phyloP scores from a whole-genome alignment of 1,284 basidiomycete species.

The Schizophyllum amplum region DNA sequence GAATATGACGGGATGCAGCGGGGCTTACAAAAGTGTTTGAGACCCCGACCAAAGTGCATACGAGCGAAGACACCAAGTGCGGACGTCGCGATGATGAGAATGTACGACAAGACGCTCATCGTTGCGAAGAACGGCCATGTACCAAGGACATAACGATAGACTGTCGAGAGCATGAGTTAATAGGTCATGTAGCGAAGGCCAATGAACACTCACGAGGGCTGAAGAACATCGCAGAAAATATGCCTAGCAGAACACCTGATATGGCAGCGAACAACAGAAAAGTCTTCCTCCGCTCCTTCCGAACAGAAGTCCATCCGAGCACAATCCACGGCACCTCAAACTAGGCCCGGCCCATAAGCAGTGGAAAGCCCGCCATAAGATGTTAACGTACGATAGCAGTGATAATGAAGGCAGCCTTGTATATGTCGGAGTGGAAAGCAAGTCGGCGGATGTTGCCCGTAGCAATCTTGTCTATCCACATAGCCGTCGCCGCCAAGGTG shows the following conservation, averaged over 20 bases:
- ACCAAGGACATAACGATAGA: slow-evolving; percentile 40
- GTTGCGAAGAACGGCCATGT: slow-evolving; percentile 37
- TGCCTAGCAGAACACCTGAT: slow-evolving; percentile 30
- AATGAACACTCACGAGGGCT: slow-evolving; percentile 26
- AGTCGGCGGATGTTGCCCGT: slow-evolving; percentile 23
- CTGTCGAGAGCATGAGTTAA: slow-evolving; percentile 13
- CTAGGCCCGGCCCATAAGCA: slow-evolving; percentile 19
- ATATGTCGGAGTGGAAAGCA: slow-evolving; percentile 26
- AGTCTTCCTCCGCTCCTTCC: slow-evolving; percentile 32
- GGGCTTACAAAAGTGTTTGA: slow-evolving; percentile 40
- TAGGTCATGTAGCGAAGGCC: not conserved
- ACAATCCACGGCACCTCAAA: slow-evolving; percentile 39
- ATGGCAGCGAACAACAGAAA: slow-evolving; percentile 36
- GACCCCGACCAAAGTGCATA: slow-evolving; percentile 42
- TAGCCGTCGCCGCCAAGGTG: slow-evolving; percentile 33
- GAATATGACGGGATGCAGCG: not conserved
- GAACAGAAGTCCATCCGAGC: slow-evolving; percentile 40
- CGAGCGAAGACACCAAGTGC: slow-evolving; percentile 37
- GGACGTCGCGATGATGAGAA: slow-evolving; percentile 29
- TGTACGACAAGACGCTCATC: slow-evolving; percentile 18
- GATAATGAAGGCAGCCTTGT: slow-evolving; percentile 33
- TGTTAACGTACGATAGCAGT: slow-evolving; percentile 31
- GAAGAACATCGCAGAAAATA: slow-evolving; percentile 36
- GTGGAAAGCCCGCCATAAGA: not conserved
- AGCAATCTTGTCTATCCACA: slow-evolving; percentile 47